Base-by-base conservation (phyloP, 1,139 yeast species). In the Blastobotrys aristatus region DNA sequence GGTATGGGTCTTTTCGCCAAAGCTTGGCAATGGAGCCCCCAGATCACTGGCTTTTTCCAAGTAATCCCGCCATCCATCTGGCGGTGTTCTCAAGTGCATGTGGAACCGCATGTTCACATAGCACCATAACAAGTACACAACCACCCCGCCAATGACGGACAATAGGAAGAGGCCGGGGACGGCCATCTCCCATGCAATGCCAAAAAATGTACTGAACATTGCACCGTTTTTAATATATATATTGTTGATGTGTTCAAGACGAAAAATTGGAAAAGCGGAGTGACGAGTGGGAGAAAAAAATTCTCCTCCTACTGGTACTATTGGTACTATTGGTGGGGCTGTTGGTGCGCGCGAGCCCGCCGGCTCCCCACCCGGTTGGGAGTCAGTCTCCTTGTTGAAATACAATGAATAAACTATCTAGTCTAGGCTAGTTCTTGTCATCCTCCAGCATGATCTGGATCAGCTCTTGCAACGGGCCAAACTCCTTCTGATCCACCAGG, bases 391-490 rank as follows among this genome's bases (percentile, higher is more conserved):
- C n/a, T n/a, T n/a, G n/a, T n/a, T n/a, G n/a, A n/a, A n/a, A n/a
- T n/a, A n/a, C n/a, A n/a, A n/a, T n/a, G n/a, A n/a, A n/a, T n/a
- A n/a, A n/a, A n/a, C n/a, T n/a, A n/a, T n/a, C n/a, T n/a, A n/a
- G n/a, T n/a, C n/a, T n/a, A n/a, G n/a, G n/a, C n/a, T n/a, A 6
- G 17, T 11, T 35, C 20, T 48, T 39, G 44, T 63, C 65, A 45
- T 60, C 64, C 37, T 60, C 59, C 53, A 80, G 67, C 85, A 84
- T 78, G 31, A 83, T 84, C 40, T 79, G 80, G 17, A 89, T 95
- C 59, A 92, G 74, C 60, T 89, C 96, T 56, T 84, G 84, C 57
- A 92, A 72, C 0, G 99, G 98, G 34, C 97, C 97, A 61, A 82
- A 88, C 67, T 92, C 98, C 59, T 84, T 84, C 40, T 77, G 74